Evolutionary conservation across 1,139 yeast species (phyloP).

Genomic region (Groenewaldozyma auringiensis): DNA sequence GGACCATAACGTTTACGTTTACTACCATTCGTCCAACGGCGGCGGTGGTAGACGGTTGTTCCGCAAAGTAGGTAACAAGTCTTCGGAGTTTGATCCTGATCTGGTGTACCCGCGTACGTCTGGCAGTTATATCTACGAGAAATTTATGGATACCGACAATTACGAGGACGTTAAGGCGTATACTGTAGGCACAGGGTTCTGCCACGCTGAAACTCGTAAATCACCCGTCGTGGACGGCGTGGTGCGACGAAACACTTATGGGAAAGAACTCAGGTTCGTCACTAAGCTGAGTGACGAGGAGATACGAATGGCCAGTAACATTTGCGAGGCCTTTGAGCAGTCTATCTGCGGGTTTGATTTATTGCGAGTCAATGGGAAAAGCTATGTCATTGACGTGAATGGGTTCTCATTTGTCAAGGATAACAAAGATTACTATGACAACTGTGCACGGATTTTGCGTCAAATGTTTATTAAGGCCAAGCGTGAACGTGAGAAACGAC

Average conservation of each 20-base stretch:
- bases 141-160: slow-evolving; percentile 96
- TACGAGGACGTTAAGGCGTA: slow-evolving; percentile 98
- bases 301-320: slow-evolving; percentile 67
- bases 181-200: slow-evolving; percentile 82
- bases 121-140: slow-evolving; percentile 88
- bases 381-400: slow-evolving; percentile 94
- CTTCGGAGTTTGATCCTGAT: slow-evolving; percentile 90
- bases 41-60: slow-evolving; percentile 96
- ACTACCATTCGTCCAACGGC: slow-evolving; percentile 80
- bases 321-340: slow-evolving; percentile 73
- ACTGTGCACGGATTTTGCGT: slow-evolving; percentile 71
- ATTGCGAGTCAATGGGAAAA: slow-evolving; percentile 77
- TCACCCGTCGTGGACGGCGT: slow-evolving; percentile 99
- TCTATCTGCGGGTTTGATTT: slow-evolving; percentile 98
- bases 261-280: slow-evolving; percentile 88
- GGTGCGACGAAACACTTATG: slow-evolving; percentile 94
- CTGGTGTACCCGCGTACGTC: slow-evolving; percentile 69
- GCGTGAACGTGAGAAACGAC: slow-evolving; percentile 39
- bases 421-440: slow-evolving; percentile 76
- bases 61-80: slow-evolving; percentile 94
- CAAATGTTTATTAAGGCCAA: slow-evolving; percentile 60
- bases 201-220: slow-evolving; percentile 97
- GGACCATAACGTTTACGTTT: slow-evolving; percentile 92
- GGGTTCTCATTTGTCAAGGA: slow-evolving; percentile 98
- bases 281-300: slow-evolving; percentile 74